Evolutionary conservation across 768 basidiomycete species (phyloP).

Genomic region (Russula sp.): DNA sequence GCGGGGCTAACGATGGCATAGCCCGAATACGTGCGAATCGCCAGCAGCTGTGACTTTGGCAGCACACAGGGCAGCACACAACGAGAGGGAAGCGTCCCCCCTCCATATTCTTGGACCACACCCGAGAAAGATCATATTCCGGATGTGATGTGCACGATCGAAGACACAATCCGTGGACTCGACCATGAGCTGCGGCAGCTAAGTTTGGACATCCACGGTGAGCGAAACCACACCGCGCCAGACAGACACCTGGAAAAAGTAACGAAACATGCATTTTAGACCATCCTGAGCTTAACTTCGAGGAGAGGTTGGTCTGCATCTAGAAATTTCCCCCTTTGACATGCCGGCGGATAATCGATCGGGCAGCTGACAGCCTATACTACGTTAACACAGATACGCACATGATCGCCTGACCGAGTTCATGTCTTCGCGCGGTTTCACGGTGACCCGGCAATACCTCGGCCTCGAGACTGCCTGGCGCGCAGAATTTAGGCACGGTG

Average conservation of each 20-base stretch:
- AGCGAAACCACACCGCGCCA: slow-evolving; percentile 28
- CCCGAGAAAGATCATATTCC: slow-evolving; percentile 26
- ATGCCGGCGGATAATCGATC: background rate
- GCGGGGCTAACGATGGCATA: slow-evolving; percentile 13
- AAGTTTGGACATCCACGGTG: slow-evolving; percentile 72
- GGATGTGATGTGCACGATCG: slow-evolving; percentile 53
- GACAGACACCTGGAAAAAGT: background rate
- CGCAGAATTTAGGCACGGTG: slow-evolving; percentile 62
- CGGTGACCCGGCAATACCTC: slow-evolving; percentile 67
- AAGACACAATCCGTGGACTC: slow-evolving; percentile 50
- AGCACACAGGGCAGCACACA: slow-evolving; percentile 3
- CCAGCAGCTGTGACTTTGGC: slow-evolving; percentile 29
- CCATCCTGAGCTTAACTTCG: slow-evolving; percentile 63
- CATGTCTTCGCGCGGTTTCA: slow-evolving; percentile 65
- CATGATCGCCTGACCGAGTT: slow-evolving; percentile 67
- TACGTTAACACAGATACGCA: slow-evolving; percentile 50
- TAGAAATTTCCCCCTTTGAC: slow-evolving; percentile 12
- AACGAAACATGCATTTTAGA: slow-evolving; percentile 38
- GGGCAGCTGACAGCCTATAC: background rate
- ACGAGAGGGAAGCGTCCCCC: slow-evolving; percentile 20
- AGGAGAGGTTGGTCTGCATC: slow-evolving; percentile 51
- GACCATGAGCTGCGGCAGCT: slow-evolving; percentile 55
- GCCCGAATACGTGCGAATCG: slow-evolving; percentile 28
- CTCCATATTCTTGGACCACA: slow-evolving; percentile 31
- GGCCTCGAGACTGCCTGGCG: slow-evolving; percentile 75